Conservation (phyloP, 2,329 filamentous ascomycete genomes). For the Curvularia spicifera region DNA sequence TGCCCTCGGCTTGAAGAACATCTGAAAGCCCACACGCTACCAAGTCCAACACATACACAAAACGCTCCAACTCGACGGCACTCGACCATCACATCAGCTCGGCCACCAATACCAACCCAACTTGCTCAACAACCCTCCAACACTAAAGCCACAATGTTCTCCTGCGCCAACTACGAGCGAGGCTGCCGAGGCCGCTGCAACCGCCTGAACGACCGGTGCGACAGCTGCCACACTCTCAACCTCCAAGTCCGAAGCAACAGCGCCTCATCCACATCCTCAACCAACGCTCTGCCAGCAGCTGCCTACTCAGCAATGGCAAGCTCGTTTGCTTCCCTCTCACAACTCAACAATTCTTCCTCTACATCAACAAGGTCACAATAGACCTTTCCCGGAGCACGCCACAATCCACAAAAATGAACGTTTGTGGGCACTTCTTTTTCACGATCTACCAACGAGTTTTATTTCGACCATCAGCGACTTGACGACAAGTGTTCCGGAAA, state of each 20-base stretch:
- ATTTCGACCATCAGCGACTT: slow-evolving; percentile 26
- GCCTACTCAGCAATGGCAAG: slow-evolving; percentile 51
- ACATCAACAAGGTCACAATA: slow-evolving; percentile 34
- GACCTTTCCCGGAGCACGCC: not conserved
- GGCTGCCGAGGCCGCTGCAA: slow-evolving; percentile 54
- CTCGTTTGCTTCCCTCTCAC: slow-evolving; percentile 50
- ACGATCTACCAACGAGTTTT: slow-evolving; percentile 28
- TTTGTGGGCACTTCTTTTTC: slow-evolving; percentile 10
- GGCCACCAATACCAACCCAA: not conserved
- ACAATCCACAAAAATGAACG: not conserved
- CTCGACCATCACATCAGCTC: slow-evolving; percentile 2
- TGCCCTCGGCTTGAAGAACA: slow-evolving; percentile 6
- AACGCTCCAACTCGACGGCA: slow-evolving; percentile 3
- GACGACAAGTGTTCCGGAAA: slow-evolving; percentile 29
- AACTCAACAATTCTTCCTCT: slow-evolving; percentile 33
- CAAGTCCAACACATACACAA: slow-evolving; percentile 8
- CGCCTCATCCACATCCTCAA: slow-evolving; percentile 42
- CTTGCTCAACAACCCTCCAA: not conserved
- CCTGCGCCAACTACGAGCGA: slow-evolving; percentile 54
- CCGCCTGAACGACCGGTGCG: slow-evolving; percentile 45
- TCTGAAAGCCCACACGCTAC: slow-evolving; percentile 4
- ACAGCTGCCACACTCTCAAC: slow-evolving; percentile 50
- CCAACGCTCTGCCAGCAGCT: slow-evolving; percentile 29
- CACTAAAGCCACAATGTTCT: slow-evolving; percentile 48
- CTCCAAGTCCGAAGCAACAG: slow-evolving; percentile 45